phyloP scores from a whole-genome alignment of 2,329 filamentous ascomycete species.

The Fusarium sp. region DNA sequence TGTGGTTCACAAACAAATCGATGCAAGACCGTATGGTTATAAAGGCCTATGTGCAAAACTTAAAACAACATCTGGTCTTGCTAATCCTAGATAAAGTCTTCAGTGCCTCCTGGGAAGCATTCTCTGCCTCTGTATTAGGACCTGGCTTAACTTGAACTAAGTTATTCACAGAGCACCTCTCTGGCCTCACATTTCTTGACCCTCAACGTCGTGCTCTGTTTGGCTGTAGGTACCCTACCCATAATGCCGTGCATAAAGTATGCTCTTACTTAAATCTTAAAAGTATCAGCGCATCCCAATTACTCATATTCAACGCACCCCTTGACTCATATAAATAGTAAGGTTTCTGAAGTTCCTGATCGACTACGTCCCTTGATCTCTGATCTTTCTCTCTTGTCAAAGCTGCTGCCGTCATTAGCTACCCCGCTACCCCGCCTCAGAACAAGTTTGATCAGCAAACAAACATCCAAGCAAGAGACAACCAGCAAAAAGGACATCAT shows the following conservation, averaged over 20 bases:
- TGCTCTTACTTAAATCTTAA: background rate
- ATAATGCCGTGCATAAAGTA: background rate
- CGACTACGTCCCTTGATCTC: slow-evolving; percentile 4
- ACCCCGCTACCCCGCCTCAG: slow-evolving; percentile 55
- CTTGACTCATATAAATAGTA: slow-evolving; percentile 7
- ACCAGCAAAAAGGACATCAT: slow-evolving; percentile 8
- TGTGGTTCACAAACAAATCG: background rate
- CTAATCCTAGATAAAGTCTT: background rate
- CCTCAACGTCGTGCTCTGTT: background rate
- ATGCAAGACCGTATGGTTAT: background rate
- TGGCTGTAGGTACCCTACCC: background rate
- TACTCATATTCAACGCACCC: background rate
- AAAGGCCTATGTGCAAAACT: background rate
- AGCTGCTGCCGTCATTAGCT: slow-evolving; percentile 41
- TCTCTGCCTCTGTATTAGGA: background rate
- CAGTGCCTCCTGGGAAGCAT: background rate
- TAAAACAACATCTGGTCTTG: no score
- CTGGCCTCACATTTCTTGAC: background rate
- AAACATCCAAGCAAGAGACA: slow-evolving; percentile 19
- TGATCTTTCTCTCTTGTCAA: slow-evolving; percentile 5
- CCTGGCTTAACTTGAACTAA: background rate
- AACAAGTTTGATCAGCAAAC: slow-evolving; percentile 40
- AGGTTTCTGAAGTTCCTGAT: slow-evolving; percentile 21
- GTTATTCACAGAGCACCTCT: background rate
- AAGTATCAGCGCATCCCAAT: background rate